Conservation (phyloP, 176 grass and related monocot genomes). For the Hordeum marinum region DNA sequence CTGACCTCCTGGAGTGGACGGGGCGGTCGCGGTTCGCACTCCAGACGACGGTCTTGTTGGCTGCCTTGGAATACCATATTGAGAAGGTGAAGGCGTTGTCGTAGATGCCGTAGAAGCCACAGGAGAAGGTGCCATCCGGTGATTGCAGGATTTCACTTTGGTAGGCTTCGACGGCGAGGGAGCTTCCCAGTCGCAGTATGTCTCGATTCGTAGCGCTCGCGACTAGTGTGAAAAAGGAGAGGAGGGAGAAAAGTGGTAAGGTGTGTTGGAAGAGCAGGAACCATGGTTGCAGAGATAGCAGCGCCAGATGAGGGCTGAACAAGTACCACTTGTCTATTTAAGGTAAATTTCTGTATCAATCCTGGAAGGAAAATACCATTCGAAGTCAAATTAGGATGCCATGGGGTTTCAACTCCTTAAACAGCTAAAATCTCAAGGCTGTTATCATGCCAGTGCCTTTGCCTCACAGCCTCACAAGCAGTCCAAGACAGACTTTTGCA, state of each 20-base stretch:
- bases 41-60: neutral
- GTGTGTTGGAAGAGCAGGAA: neutral
- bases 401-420: neutral
- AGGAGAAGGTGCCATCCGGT: neutral
- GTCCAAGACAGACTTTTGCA: neutral
- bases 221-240: neutral
- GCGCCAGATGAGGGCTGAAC: neutral
- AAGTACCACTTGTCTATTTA: neutral
- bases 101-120: neutral
- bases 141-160: conserved; percentile 11
- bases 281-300: neutral
- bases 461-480: neutral
- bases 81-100: neutral
- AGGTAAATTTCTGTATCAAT: neutral
- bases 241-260: conserved; percentile 1
- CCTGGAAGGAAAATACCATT: neutral
- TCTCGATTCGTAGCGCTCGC: neutral
- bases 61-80: neutral
- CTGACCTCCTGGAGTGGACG: conserved; percentile 33
- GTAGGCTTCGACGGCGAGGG: conserved; percentile 22
- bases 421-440: neutral
- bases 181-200: neutral
- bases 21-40: neutral
- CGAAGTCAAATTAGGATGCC: neutral
- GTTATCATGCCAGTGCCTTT: neutral